Evolutionary conservation across 2,329 filamentous ascomycete species (phyloP).

Genomic region (Pseudocercospora cruenta): DNA sequence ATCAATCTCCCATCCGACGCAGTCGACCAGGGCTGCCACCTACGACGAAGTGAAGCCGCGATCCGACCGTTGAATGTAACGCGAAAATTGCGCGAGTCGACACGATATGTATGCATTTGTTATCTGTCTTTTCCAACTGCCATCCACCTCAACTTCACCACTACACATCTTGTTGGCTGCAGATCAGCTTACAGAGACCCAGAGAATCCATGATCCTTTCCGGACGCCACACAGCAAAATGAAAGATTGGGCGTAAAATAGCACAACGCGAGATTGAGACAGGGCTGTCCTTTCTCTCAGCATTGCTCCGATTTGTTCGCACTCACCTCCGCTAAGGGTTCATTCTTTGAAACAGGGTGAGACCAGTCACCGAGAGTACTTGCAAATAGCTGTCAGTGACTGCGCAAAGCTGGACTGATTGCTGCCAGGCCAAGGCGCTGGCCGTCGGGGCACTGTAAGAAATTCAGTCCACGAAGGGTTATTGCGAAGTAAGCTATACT

Average conservation of each 20-base stretch:
- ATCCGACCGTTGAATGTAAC: background rate
- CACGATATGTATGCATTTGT: background rate
- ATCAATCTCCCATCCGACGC: conserved; percentile 4
- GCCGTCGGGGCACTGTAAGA: too few relatives aligned
- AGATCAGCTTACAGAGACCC: background rate
- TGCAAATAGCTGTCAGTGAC: too few relatives aligned
- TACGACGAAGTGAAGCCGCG: conserved; percentile 1
- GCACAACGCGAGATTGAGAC: background rate
- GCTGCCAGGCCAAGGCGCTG: background rate
- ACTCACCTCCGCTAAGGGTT: conserved; percentile 6
- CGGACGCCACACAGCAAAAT: background rate
- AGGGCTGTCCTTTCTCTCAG: background rate
- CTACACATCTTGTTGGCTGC: background rate
- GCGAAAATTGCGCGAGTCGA: background rate
- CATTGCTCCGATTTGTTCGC: conserved; percentile 4
- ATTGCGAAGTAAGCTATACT: background rate
- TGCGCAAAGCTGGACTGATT: background rate
- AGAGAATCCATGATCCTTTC: conserved; percentile 4
- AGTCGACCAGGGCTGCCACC: conserved; percentile 5
- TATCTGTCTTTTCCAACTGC: background rate
- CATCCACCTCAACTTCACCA: background rate
- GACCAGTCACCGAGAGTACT: background rate
- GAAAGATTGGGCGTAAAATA: background rate
- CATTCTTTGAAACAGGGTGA: background rate
- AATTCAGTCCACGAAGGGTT: background rate